Base-by-base conservation (phyloP, 345 rosid species). In the Rhodomyrtus tomentosa region DNA sequence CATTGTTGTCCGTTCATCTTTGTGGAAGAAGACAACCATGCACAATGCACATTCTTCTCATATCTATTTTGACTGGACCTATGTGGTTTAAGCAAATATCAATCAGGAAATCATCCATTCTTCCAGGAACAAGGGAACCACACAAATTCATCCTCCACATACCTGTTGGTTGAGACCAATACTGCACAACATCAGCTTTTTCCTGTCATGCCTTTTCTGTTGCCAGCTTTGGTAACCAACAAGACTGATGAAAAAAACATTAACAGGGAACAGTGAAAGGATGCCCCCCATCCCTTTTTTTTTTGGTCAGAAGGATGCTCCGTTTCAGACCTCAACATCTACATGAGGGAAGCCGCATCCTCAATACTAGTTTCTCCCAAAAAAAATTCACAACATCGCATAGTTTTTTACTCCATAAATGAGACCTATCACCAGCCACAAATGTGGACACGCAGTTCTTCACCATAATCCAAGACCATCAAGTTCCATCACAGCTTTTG, bases 401-500 rank as follows among this genome's bases (percentile, higher is more conserved):
- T 84, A 92, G 90, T 49, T 91, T 89, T 86, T 91, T 93, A 86
- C 88, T 85, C 85, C 87, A 89, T 38, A 91, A 87, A 91, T 95
- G 95, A 45, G 87, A 81, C 18, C 82, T 84, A 88, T 94, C 96
- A 29, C 94, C 91, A 80, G 99, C 90, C 38, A 90, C 91, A 89
- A 94, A 96, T 42, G 81, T 48, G 50, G 89, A 87, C 84, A 91
- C 82, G 59, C 14, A 83, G 84, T 93, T 92, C 87, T 89, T 91
- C 80, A 94, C 80, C 89, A 91, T 91, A 81, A 94, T 91, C 93
- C 92, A 94, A 85, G 98, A 93, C 92, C 94, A 93, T 82, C 99
- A 96, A 1, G 95, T 32, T 62, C 42, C 24, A 62, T 22, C 76
- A 62, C 42, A 18, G 22, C 42, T 32, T 62, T 62, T 62, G 76